A percentile compares a stretch with the other conserved stretches of the same genome.
Conservation (phyloP, 2,329 filamentous ascomycete genomes). For the Eurotiales sp. region DNA sequence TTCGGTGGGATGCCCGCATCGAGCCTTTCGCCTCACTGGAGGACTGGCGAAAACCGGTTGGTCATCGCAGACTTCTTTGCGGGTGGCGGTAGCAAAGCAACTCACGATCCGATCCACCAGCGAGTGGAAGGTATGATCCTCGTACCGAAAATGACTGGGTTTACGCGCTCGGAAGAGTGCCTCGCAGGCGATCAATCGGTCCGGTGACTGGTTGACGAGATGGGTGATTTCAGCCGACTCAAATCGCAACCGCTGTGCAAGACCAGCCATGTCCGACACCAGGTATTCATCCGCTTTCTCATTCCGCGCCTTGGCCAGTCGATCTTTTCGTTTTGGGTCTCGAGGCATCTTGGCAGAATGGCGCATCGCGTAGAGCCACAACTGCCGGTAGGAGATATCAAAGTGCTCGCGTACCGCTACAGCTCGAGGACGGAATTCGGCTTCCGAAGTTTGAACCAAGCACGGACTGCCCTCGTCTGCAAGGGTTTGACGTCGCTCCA, state of each 20-base stretch:
- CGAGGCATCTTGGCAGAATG: slow-evolving; percentile 20
- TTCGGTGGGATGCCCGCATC: slow-evolving; percentile 14
- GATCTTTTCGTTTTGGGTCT: slow-evolving; percentile 1
- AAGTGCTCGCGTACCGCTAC: slow-evolving; percentile 11
- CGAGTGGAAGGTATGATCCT: slow-evolving; percentile 8
- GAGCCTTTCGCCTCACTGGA: slow-evolving; percentile 14
- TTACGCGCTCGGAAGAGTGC: slow-evolving; percentile 22
- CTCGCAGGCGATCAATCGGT: slow-evolving; percentile 19
- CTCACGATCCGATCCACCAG: slow-evolving; percentile 16
- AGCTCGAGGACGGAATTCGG: slow-evolving; percentile 18
- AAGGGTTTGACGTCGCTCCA: not conserved
- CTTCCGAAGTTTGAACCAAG: slow-evolving; percentile 25
- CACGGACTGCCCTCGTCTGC: not conserved
- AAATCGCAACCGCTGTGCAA: slow-evolving; percentile 21
- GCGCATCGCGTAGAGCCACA: slow-evolving; percentile 18
- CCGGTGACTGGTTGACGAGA: slow-evolving; percentile 18
- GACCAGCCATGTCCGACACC: slow-evolving; percentile 19
- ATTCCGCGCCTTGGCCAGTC: slow-evolving; percentile 1
- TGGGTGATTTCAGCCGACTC: slow-evolving; percentile 17
- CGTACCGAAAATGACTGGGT: slow-evolving; percentile 19
- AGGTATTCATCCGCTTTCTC: slow-evolving; percentile 18
- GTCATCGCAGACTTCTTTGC: slow-evolving; percentile 6
- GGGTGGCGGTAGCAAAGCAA: slow-evolving; percentile 18
- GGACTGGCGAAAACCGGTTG: slow-evolving; percentile 13
- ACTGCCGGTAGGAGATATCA: slow-evolving; percentile 16